Evolutionary conservation across 192 early-diverging fungal genomes (phyloP).

Genomic region (Backusella parvicylindrica): DNA sequence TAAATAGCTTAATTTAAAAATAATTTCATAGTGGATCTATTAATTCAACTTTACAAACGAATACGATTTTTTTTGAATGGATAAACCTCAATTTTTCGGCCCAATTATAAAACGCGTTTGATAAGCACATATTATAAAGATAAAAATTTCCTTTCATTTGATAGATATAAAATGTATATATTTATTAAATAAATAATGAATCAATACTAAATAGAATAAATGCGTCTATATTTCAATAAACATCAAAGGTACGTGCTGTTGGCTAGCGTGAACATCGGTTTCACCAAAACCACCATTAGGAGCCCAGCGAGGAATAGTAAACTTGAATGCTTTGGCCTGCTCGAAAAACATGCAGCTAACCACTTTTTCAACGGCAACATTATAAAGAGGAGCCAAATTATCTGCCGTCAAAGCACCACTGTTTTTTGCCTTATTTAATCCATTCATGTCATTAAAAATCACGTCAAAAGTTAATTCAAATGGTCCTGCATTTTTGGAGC

Average conservation of each 20-base stretch:
- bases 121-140: no score
- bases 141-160: no score
- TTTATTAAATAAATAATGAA: neutral
- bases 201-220: neutral
- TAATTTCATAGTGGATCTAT: neutral
- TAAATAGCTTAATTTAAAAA: neutral
- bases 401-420: neutral
- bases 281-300: slow-evolving; percentile 22
- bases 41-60: no score
- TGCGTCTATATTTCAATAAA: slow-evolving; percentile 25
- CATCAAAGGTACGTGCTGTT: slow-evolving; percentile 19
- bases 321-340: slow-evolving; percentile 19
- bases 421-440: neutral
- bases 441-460: slow-evolving; percentile 5
- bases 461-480: slow-evolving; percentile 21
- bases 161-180: neutral
- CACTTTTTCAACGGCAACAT: neutral
- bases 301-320: slow-evolving; percentile 16
- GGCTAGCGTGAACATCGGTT: slow-evolving; percentile 17
- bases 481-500: slow-evolving; percentile 18
- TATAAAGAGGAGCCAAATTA: slow-evolving; percentile 7
- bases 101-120: no score
- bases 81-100: no score
- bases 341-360: slow-evolving; percentile 17
- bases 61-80: no score